These are phyloP conservation scores for Candida sanyaensis DNA, from an alignment of 1,139 yeast species.

Conservation along the genomic window DNA sequence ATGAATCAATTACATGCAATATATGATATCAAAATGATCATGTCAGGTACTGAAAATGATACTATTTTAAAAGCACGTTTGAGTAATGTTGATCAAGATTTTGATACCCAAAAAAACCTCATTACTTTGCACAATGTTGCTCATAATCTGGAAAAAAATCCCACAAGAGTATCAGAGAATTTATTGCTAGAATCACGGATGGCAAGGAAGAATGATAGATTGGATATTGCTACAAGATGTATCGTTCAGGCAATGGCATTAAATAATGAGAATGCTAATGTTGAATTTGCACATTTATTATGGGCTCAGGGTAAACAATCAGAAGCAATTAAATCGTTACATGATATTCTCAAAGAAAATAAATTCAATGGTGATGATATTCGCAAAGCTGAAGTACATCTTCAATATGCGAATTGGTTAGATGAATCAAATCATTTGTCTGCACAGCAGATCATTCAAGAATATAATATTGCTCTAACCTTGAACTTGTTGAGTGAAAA, in stretches of 20 bases:
- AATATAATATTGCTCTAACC: slow-evolving; percentile 61
- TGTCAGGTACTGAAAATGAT: slow-evolving; percentile 21
- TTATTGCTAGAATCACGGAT: slow-evolving; percentile 64
- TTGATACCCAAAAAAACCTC: slow-evolving; percentile 61
- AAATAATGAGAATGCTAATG: slow-evolving; percentile 54
- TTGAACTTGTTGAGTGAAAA: slow-evolving; percentile 72
- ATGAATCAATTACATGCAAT: slow-evolving; percentile 71
- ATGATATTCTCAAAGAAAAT: slow-evolving; percentile 37
- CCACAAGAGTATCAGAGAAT: slow-evolving; percentile 40
- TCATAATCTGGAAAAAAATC: slow-evolving; percentile 39
- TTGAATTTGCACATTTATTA: slow-evolving; percentile 80
- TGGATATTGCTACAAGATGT: slow-evolving; percentile 73
- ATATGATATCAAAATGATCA: slow-evolving; percentile 55
- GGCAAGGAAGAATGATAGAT: slow-evolving; percentile 67
- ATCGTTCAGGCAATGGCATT: slow-evolving; percentile 67
- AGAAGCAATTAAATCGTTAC: slow-evolving; percentile 73
- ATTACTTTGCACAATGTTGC: slow-evolving; percentile 62
- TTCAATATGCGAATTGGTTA: slow-evolving; percentile 86
- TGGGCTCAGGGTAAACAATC: slow-evolving; percentile 93
- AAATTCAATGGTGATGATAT: slow-evolving; percentile 12
- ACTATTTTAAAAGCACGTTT: slow-evolving; percentile 39
- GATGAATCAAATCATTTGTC: slow-evolving; percentile 86
- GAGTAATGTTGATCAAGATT: slow-evolving; percentile 59
- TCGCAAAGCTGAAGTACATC: slow-evolving; percentile 54
- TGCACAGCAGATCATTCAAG: slow-evolving; percentile 68